phyloP scores from a whole-genome alignment of 768 basidiomycete species.

The Antrodiella citrinella region DNA sequence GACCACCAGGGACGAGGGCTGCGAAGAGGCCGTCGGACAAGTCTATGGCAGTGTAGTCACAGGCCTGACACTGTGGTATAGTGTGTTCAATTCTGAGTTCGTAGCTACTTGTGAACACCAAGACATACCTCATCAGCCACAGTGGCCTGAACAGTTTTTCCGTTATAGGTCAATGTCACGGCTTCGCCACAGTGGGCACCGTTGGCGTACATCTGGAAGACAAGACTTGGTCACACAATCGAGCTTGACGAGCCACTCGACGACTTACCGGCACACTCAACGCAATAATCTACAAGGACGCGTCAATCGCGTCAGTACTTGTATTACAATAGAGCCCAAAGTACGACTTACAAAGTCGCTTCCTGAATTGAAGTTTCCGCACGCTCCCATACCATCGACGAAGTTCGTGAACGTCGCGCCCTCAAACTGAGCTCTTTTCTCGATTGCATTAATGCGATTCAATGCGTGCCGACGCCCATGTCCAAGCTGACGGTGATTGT shows the following conservation, averaged over 20 bases:
- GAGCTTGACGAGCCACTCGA: not conserved
- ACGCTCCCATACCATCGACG: slow-evolving; percentile 11
- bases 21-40: slow-evolving; percentile 49
- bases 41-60: slow-evolving; percentile 54
- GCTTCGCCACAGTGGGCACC: slow-evolving; percentile 45
- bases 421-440: slow-evolving; percentile 4
- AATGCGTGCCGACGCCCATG: too few species aligned
- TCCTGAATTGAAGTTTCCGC: slow-evolving; percentile 10
- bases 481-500: too few species aligned
- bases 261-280: slow-evolving; percentile 21
- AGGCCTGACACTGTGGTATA: slow-evolving; percentile 55
- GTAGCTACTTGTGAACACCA: not conserved
- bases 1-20: slow-evolving; percentile 34
- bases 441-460: too few species aligned
- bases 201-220: slow-evolving; percentile 42
- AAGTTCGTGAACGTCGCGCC: slow-evolving; percentile 11
- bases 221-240: slow-evolving; percentile 2
- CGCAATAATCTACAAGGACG: slow-evolving; percentile 40
- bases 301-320: not conserved
- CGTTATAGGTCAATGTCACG: slow-evolving; percentile 54
- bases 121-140: slow-evolving; percentile 51
- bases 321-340: not conserved
- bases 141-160: slow-evolving; percentile 45
- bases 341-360: slow-evolving; percentile 11
- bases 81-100: not conserved